These are phyloP conservation scores for Digitaria exilis DNA, from an alignment of 202 grass and related monocot genomes.

Conservation along the genomic window DNA sequence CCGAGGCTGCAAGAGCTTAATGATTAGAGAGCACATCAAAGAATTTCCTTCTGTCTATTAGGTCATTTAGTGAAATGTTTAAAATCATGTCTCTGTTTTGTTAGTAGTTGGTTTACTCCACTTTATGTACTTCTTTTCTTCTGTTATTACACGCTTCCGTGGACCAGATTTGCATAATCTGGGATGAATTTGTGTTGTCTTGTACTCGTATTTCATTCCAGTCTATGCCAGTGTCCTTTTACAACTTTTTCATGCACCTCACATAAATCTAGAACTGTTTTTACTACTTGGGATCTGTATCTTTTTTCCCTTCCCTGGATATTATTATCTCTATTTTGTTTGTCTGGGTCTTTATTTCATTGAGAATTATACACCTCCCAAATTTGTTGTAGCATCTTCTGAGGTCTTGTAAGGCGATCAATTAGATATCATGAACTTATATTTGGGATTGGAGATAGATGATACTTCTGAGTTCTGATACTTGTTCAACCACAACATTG, in stretches of 20 bases:
- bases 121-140: not conserved
- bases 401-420: not conserved
- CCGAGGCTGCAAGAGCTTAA: no score
- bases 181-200: not conserved
- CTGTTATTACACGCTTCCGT: not conserved
- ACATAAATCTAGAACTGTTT: constrained; percentile 3
- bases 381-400: not conserved
- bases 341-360: not conserved
- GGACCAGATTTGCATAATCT: not conserved
- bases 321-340: not conserved
- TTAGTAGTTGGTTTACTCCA: not conserved
- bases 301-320: not conserved
- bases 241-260: not conserved
- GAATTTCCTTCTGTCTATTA: not conserved
- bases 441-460: not conserved
- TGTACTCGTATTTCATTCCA: not conserved
- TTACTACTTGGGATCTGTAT: constrained; percentile 5
- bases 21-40: not conserved
- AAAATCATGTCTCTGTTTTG: not conserved
- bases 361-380: not conserved
- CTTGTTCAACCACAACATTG: constrained; percentile 1
- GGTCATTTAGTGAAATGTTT: not conserved
- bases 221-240: not conserved
- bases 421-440: not conserved
- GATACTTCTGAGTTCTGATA: constrained; percentile 35